Evolutionary conservation across 305 asterid species (phyloP).

Genomic region (Fraxinus nigra): DNA sequence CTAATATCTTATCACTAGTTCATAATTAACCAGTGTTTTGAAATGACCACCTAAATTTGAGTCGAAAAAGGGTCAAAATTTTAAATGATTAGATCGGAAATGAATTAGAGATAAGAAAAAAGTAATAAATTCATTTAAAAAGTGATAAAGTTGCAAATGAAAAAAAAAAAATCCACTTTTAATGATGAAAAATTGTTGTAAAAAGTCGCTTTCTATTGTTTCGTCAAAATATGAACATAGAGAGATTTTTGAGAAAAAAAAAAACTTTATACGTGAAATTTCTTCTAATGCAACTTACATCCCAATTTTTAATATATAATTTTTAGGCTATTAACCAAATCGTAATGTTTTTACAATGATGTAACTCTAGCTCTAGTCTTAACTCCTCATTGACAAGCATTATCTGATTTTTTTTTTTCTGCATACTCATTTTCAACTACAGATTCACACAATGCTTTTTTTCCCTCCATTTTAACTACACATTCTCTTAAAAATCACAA

Average conservation of each 20-base stretch:
- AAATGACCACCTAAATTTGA: neutral
- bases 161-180: neutral
- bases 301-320: neutral
- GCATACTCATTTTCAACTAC: too few species aligned
- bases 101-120: neutral
- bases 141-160: neutral
- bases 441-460: too few species aligned
- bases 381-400: too few species aligned
- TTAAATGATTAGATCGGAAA: neutral
- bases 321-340: neutral
- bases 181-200: neutral
- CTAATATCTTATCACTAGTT: slow-evolving; percentile 11
- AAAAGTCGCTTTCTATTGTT: neutral
- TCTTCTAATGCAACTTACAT: neutral
- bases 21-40: neutral
- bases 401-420: too few species aligned
- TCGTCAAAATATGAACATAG: neutral
- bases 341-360: neutral
- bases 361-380: too few species aligned
- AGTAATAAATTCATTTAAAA: neutral
- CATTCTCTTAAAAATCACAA: too few species aligned
- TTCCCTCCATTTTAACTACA: too few species aligned
- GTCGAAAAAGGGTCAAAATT: neutral
- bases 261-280: neutral
- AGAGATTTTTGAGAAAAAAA: too few species aligned